Base-by-base conservation (phyloP, 805 yeast species). In the Lipomyces orientalis region DNA sequence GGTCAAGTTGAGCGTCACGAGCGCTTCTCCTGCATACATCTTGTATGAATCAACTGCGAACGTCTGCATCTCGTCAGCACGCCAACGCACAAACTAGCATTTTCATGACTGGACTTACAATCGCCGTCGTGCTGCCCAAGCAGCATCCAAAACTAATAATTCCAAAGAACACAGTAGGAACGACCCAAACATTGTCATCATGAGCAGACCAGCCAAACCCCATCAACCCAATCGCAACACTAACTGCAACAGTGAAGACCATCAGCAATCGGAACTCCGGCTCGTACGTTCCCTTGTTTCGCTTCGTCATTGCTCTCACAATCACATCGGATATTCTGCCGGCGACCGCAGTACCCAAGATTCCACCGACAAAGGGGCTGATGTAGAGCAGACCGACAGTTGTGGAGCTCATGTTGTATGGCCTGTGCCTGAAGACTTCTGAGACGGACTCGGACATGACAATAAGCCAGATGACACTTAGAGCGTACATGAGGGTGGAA, bases 381-480 rank as follows among this genome's bases (percentile, higher is more conserved):
- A 70, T 8, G 34, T 71, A 68, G 46, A 70, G 54, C n/a, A 70
- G 62, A 49, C 73, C 73, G 14, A 70, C 68, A 6, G 67, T 59
- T 7, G 70, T 60, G 29, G 70, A 34, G 10, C 64, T 60, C 35
- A 70, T 60, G 34, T 63, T 51, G 60, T 76, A 76, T 0, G 86
- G 87, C 7, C 73, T 75, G 14, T 73, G 70, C 1, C 80, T 73
- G 73, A 87, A 87, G 16, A 87, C 83, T 2, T 81, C 79, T 1
- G 87, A 80, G 46, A 87, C 81, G 0, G 86, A 81, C 72, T 87
- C 89, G 1, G 88, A 85, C 58, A 87, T 83, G 37, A 86, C 84
- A 74, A 87, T 86, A 58, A 87, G 81, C 89, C 89, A 87, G 22
- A 87, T 88, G 25, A 87, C 88, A 16, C 88, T 85, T 62, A 87